Conservation (phyloP, 129 eudicot species). For the sunflower (Helianthus annuus) region HanXRQr2.0-SUNRISE NC_035447.2:96911281-96911780, state of each 20-base stretch:
- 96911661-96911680: slow-evolving; percentile 35
- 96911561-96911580: slow-evolving; percentile 11
- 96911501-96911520: slow-evolving; percentile 34
- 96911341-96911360: no score
- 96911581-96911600: slow-evolving; percentile 61
- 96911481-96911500: slow-evolving; percentile 23
- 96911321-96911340: no score
- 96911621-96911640: slow-evolving; percentile 56
- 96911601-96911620: slow-evolving; percentile 50
- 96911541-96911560: slow-evolving; percentile 18
- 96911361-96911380: no score
- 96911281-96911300: no score
- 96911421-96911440: slow-evolving; percentile 41
- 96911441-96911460: slow-evolving; percentile 22
- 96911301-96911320: no score
- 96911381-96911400: not conserved
- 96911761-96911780: slow-evolving; percentile 70
- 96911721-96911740: slow-evolving; percentile 67
- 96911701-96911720: slow-evolving; percentile 57
- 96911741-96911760: slow-evolving; percentile 53
- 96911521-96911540: slow-evolving; percentile 65
- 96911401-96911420: not conserved
- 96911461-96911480: slow-evolving; percentile 20
- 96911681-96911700: slow-evolving; percentile 39
- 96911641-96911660: slow-evolving; percentile 63